Conservation (phyloP, 2,329 filamentous ascomycete genomes). For the Neocatenulostroma microsporum region DNA sequence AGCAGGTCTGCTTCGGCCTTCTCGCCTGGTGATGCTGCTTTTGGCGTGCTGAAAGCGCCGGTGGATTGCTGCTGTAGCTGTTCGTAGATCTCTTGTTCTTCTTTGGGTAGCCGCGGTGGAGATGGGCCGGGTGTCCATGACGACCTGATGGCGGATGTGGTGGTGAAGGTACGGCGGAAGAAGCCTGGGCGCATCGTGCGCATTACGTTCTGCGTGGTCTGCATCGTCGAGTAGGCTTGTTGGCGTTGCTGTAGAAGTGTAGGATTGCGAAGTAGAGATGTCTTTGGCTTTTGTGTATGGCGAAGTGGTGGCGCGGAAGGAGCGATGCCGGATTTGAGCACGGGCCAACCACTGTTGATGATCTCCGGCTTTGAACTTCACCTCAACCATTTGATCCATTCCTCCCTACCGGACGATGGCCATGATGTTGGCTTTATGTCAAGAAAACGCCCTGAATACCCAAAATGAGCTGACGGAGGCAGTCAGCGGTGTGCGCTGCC, state of each 20-base stretch:
- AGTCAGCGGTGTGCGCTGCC: too few species aligned
- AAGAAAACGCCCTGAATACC: too few species aligned
- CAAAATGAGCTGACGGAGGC: too few species aligned
- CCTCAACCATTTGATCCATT: too few species aligned
- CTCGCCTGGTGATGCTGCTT: conserved; percentile 14
- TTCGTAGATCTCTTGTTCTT: conserved; percentile 87
- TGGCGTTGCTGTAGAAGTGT: not conserved
- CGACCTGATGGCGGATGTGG: conserved; percentile 9
- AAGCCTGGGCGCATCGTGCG: conserved; percentile 24
- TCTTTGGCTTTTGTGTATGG: not conserved
- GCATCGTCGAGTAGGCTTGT: not conserved
- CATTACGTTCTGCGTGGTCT: conserved; percentile 6
- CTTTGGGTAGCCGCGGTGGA: conserved; percentile 77
- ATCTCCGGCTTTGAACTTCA: too few species aligned
- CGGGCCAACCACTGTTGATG: too few species aligned
- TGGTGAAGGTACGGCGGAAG: conserved; percentile 16
- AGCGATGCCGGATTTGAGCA: not conserved
- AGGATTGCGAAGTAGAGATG: too few species aligned
- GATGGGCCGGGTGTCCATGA: conserved; percentile 47
- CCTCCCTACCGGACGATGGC: too few species aligned
- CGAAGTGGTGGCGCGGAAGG: not conserved
- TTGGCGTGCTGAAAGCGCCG: conserved; percentile 66
- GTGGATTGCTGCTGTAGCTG: conserved; percentile 70
- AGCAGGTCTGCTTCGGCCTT: conserved; percentile 1
- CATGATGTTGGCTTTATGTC: too few species aligned